phyloP scores from a whole-genome alignment of 768 basidiomycete genomes.

The Symmetrospora coprosmae region DNA sequence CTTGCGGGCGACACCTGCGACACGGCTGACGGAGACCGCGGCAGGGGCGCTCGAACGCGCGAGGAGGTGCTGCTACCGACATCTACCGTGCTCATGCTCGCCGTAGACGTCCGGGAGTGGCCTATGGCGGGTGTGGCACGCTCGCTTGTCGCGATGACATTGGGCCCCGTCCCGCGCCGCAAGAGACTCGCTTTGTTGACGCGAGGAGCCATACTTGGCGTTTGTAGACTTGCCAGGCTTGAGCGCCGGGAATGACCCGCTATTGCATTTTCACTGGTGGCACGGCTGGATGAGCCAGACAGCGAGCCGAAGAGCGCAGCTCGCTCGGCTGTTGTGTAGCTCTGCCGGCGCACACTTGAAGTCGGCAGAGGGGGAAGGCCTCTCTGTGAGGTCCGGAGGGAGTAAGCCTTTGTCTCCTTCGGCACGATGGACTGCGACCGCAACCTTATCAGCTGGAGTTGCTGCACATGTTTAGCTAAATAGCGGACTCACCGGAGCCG shows the following conservation, averaged over 20 bases:
- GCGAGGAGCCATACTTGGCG: neutral
- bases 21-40: too few species aligned
- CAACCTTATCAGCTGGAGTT: neutral
- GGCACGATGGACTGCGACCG: neutral
- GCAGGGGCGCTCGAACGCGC: too few species aligned
- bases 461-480: neutral
- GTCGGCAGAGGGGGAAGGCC: neutral
- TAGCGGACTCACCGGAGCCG: neutral
- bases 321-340: conserved; percentile 6
- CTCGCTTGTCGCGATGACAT: too few species aligned
- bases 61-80: too few species aligned
- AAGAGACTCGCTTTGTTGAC: neutral
- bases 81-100: too few species aligned
- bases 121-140: too few species aligned
- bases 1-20: too few species aligned
- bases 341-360: neutral
- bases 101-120: too few species aligned
- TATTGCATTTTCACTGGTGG: neutral
- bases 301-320: neutral
- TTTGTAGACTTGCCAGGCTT: neutral
- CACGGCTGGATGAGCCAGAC: neutral
- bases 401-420: neutral
- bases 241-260: neutral
- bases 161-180: too few species aligned
- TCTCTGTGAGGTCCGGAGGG: neutral